Percentiles rank a stretch among this genome's conserved stretches.
These are phyloP conservation scores for Ochetophila trinervis DNA, from an alignment of 306 rosid species.

Conservation along the genomic window DNA sequence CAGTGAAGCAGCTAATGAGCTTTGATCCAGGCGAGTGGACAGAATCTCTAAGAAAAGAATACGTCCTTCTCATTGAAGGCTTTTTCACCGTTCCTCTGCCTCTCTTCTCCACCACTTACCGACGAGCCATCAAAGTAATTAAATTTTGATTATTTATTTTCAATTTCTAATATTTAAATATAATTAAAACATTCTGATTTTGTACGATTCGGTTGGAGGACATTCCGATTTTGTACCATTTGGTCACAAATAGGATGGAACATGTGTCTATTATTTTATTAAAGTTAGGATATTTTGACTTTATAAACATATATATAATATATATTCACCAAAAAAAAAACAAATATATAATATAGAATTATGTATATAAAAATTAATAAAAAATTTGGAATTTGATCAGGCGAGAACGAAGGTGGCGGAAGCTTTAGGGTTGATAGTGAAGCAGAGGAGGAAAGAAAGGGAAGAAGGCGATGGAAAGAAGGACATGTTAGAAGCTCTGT, in stretches of 20 bases:
- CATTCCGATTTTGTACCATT: too few relatives aligned
- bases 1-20: constrained; percentile 97
- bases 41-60: constrained; percentile 70
- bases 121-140: constrained; percentile 80
- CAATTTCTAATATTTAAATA: too few relatives aligned
- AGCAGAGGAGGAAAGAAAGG: constrained; percentile 57
- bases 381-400: constrained; percentile 23
- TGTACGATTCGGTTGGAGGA: too few relatives aligned
- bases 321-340: too few relatives aligned
- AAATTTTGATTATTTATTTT: too few relatives aligned
- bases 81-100: constrained; percentile 82
- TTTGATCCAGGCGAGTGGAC: constrained; percentile 95
- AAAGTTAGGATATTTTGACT: too few relatives aligned
- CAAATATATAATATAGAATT: too few relatives aligned
- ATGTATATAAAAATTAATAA: neutral
- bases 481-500: constrained; percentile 76
- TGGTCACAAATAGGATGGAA: too few relatives aligned
- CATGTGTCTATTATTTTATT: too few relatives aligned
- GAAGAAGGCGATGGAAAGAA: constrained; percentile 41
- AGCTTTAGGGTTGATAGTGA: constrained; percentile 64
- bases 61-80: constrained; percentile 85
- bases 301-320: too few relatives aligned
- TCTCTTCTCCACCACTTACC: constrained; percentile 77
- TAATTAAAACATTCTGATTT: too few relatives aligned
- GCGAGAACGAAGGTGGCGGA: constrained; percentile 93